phyloP scores from a whole-genome alignment of 306 rosid genomes.

The Dryas alaskensis region DNA sequence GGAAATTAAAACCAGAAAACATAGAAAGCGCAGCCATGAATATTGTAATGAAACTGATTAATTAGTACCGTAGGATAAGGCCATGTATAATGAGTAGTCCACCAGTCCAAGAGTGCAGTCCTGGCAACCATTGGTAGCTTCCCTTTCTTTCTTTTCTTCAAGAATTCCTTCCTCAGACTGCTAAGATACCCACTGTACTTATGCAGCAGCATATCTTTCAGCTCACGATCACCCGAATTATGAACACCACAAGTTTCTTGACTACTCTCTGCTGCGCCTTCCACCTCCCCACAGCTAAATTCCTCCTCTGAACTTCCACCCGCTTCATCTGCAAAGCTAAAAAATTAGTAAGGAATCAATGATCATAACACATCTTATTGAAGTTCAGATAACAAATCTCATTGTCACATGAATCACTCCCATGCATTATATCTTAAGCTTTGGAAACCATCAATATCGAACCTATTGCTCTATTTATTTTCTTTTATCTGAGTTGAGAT shows the following conservation, averaged over 20 bases:
- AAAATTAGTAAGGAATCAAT: neutral
- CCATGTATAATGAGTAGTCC: slow-evolving; percentile 76
- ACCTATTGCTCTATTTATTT: too few relatives aligned
- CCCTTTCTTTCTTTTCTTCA: slow-evolving; percentile 74
- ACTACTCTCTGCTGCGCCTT: slow-evolving; percentile 25
- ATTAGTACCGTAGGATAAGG: slow-evolving; percentile 80
- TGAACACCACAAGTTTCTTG: slow-evolving; percentile 18
- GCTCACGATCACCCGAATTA: slow-evolving; percentile 38
- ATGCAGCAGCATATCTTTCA: slow-evolving; percentile 67
- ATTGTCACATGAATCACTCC: too few relatives aligned
- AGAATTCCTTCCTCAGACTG: slow-evolving; percentile 63
- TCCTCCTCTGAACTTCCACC: slow-evolving; percentile 36
- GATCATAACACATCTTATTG: too few relatives aligned
- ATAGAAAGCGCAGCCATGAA: neutral
- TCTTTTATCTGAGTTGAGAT: too few relatives aligned
- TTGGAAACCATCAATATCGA: too few relatives aligned
- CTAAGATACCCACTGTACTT: slow-evolving; percentile 82
- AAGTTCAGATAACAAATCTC: too few relatives aligned
- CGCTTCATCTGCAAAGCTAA: slow-evolving; percentile 14
- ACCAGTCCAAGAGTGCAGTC: slow-evolving; percentile 55
- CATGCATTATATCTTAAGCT: neutral
- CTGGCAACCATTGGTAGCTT: slow-evolving; percentile 89
- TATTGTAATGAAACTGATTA: neutral
- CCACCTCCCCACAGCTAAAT: slow-evolving; percentile 40
- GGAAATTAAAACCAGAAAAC: neutral